Evolutionary conservation across 768 basidiomycete species (phyloP).

Genomic region (Panaeolus cyanescens): DNA sequence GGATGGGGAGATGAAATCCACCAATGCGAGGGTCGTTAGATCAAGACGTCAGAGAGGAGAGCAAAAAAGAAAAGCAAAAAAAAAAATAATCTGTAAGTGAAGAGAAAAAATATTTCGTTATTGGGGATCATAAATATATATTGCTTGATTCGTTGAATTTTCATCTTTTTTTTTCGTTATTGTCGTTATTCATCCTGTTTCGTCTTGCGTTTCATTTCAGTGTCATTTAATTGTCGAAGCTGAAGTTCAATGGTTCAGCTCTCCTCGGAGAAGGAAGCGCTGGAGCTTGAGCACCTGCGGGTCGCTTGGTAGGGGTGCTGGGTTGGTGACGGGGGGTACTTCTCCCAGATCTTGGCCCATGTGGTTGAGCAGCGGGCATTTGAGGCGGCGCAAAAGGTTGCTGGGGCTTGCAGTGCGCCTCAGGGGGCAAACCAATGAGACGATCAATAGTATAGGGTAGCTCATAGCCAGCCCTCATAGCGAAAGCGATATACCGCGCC

Average conservation of each 20-base stretch:
- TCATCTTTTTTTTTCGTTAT: background rate
- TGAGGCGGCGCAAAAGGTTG: constrained; percentile 3
- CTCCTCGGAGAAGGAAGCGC: constrained; percentile 43
- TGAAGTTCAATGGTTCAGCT: constrained; percentile 44
- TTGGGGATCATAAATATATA: background rate
- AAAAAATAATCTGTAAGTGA: too few relatives aligned
- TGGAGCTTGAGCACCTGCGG: constrained; percentile 21
- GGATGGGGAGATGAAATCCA: background rate
- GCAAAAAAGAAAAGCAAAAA: background rate
- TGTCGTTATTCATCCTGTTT: too few relatives aligned
- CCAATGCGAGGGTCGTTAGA: background rate
- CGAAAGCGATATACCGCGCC: constrained; percentile 78
- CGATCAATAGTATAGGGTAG: constrained; percentile 82
- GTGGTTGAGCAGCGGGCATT: background rate
- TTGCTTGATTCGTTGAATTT: background rate
- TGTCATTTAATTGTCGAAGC: background rate
- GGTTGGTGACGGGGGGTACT: constrained; percentile 22
- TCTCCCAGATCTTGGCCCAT: constrained; percentile 21
- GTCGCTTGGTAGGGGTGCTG: constrained; percentile 25
- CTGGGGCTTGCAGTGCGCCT: constrained; percentile 52
- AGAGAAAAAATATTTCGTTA: background rate
- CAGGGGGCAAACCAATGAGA: constrained; percentile 78
- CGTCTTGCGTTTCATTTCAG: background rate
- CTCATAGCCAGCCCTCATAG: constrained; percentile 66
- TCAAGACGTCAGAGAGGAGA: too few relatives aligned